phyloP scores from a whole-genome alignment of 345 rosid species.

The Eucalyptus erythrocorys region DNA sequence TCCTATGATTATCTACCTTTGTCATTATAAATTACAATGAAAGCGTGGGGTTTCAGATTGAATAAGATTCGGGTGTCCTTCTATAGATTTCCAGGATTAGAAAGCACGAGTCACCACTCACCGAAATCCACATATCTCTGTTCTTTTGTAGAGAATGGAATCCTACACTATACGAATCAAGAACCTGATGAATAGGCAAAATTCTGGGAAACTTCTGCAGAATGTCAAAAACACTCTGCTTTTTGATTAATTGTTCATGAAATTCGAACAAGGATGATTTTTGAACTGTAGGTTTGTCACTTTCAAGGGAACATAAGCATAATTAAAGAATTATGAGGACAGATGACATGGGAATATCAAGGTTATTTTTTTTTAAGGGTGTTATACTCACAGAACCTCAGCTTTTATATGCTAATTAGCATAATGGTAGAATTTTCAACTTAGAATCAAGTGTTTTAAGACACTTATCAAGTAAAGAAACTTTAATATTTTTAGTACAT shows the following conservation, averaged over 20 bases:
- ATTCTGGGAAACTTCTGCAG: not conserved
- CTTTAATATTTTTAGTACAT: not conserved
- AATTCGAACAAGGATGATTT: not conserved
- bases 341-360: not conserved
- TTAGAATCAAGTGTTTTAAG: not conserved
- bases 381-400: not conserved
- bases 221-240: not conserved
- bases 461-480: not conserved
- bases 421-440: not conserved
- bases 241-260: not conserved
- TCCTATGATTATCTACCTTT: not conserved
- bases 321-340: not conserved
- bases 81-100: not conserved
- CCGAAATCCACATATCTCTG: not conserved
- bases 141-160: not conserved
- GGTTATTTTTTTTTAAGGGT: not conserved
- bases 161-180: not conserved
- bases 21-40: not conserved
- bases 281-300: not conserved
- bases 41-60: not conserved
- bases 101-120: not conserved
- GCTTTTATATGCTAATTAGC: not conserved
- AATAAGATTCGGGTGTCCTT: not conserved
- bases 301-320: not conserved
- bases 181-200: not conserved